Evolutionary conservation across 805 yeast genomes (phyloP).

Genomic region (Schwanniomyces pseudopolymorphus): DNA sequence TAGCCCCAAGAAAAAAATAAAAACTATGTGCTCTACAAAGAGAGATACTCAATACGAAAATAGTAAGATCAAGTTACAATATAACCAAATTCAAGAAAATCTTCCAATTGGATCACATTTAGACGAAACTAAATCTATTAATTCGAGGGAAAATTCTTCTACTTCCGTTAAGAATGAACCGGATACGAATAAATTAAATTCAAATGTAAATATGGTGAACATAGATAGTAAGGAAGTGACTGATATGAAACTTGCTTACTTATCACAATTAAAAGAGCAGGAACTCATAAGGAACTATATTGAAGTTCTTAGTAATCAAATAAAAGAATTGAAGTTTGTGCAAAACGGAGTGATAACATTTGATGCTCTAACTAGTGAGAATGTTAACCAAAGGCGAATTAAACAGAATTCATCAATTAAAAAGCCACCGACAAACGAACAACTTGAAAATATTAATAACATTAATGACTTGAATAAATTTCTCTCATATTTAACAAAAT

Average conservation of each 20-base stretch:
- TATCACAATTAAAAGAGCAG: slow-evolving; percentile 41
- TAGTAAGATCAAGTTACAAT: neutral
- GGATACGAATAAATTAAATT: neutral
- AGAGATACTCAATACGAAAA: neutral
- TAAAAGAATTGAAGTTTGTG: slow-evolving; percentile 41
- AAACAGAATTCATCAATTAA: slow-evolving; percentile 1
- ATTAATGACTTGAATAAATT: slow-evolving; percentile 41
- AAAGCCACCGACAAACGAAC: slow-evolving; percentile 21
- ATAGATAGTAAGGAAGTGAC: slow-evolving; percentile 13
- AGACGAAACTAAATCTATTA: neutral
- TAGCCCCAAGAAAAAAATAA: slow-evolving; percentile 2
- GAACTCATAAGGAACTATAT: slow-evolving; percentile 42
- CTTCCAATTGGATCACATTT: neutral
- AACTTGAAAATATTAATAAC: slow-evolving; percentile 38
- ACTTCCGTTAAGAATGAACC: neutral
- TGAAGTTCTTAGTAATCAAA: slow-evolving; percentile 41
- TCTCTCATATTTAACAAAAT: slow-evolving; percentile 35
- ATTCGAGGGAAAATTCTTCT: neutral
- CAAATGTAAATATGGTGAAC: neutral
- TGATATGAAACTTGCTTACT: slow-evolving; percentile 30
- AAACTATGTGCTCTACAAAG: neutral
- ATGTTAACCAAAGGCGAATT: neutral
- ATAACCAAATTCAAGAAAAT: neutral
- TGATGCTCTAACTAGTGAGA: slow-evolving; percentile 33
- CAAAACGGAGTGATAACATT: slow-evolving; percentile 44